Percentiles rank a stretch among this genome's conserved stretches.
phyloP scores from a whole-genome alignment of 75 land plant genomes.

The Adiantum capillusveneris region DNA sequence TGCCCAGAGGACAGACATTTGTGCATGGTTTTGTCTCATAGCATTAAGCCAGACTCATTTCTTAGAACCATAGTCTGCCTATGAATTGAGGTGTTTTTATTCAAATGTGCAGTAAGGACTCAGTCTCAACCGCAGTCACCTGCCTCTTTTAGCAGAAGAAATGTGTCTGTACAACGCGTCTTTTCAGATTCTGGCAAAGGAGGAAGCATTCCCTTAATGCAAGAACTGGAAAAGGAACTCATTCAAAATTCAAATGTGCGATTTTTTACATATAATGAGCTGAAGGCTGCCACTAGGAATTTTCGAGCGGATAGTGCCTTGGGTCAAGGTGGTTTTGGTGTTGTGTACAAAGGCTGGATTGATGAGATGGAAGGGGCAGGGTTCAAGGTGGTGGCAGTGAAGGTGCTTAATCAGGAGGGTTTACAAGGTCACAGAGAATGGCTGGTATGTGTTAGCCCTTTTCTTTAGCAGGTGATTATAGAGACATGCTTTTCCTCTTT shows the following conservation, averaged over 20 bases:
- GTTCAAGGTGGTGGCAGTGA: slow-evolving; percentile 52
- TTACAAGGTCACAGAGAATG: slow-evolving; percentile 77
- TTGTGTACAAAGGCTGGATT: slow-evolving; percentile 61
- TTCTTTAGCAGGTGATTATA: not conserved
- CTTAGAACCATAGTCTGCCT: too few relatives aligned
- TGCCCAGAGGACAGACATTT: too few relatives aligned
- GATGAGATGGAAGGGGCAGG: slow-evolving; percentile 53
- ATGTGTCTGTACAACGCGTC: not conserved
- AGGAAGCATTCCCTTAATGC: slow-evolving; percentile 9
- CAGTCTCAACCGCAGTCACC: not conserved
- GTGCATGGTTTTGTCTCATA: too few relatives aligned
- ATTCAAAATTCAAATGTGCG: slow-evolving; percentile 39
- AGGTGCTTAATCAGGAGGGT: slow-evolving; percentile 54
- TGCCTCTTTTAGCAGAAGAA: not conserved
- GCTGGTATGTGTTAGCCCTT: slow-evolving; percentile 37
- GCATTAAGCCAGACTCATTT: too few relatives aligned
- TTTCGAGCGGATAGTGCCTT: slow-evolving; percentile 53
- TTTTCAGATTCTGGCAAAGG: slow-evolving; percentile 3
- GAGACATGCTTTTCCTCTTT: not conserved
- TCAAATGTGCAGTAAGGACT: too few relatives aligned
- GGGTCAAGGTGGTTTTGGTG: slow-evolving; percentile 79
- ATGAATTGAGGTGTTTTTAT: too few relatives aligned
- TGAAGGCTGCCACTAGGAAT: slow-evolving; percentile 51
- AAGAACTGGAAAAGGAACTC: slow-evolving; percentile 37
- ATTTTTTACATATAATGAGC: slow-evolving; percentile 56